Conservation (phyloP, 768 basidiomycete species). For the Astraeus odoratus region DNA sequence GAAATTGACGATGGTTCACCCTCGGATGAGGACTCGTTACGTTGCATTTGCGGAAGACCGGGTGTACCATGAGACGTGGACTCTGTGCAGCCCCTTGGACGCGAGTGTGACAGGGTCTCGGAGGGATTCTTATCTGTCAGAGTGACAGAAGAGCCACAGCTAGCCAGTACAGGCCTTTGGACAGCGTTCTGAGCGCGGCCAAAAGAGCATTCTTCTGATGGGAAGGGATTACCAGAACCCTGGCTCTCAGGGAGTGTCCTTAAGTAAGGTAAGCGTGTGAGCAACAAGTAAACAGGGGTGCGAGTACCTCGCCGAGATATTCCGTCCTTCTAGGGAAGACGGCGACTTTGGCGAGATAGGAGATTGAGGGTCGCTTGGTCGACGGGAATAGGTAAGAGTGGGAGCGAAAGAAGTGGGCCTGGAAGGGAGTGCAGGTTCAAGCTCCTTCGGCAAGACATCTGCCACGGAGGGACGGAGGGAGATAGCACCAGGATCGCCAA, state of each 20-base stretch:
- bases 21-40: slow-evolving; percentile 6
- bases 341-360: not conserved
- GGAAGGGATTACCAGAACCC: not conserved
- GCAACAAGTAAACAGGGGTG: not conserved
- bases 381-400: slow-evolving; percentile 48
- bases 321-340: slow-evolving; percentile 2
- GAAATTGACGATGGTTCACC: slow-evolving; percentile 5
- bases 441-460: slow-evolving; percentile 37
- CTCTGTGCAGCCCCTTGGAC: slow-evolving; percentile 46
- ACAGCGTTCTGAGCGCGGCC: slow-evolving; percentile 20
- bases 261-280: not conserved
- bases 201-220: slow-evolving; percentile 13
- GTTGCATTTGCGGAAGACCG: slow-evolving; percentile 23
- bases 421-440: slow-evolving; percentile 24
- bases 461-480: slow-evolving; percentile 46
- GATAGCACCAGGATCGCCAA: slow-evolving; percentile 40
- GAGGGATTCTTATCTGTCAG: slow-evolving; percentile 26
- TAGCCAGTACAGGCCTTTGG: slow-evolving; percentile 10
- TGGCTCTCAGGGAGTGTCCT: not conserved
- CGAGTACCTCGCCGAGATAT: slow-evolving; percentile 3
- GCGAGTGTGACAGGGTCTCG: slow-evolving; percentile 32
- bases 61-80: slow-evolving; percentile 25
- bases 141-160: slow-evolving; percentile 27
- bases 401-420: slow-evolving; percentile 52
- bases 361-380: slow-evolving; percentile 1